Evolutionary conservation across 257 asterid species (phyloP).

Genomic region (Eucommia ulmoides): DNA sequence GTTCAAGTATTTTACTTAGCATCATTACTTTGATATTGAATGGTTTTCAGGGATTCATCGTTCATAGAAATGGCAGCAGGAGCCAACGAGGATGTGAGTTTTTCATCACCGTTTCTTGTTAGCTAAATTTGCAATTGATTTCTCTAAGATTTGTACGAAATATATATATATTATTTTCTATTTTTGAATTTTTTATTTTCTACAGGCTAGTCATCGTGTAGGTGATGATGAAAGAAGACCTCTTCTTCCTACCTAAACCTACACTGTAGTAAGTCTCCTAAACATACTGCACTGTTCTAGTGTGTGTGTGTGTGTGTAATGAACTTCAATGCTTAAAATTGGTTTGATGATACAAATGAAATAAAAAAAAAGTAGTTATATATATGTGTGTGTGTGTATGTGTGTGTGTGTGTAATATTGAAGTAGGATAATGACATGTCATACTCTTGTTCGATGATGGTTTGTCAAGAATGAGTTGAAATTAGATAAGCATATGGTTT

Average conservation of each 20-base stretch:
- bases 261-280: background rate
- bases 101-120: background rate
- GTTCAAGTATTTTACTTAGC: background rate
- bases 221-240: constrained; percentile 63
- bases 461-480: too few species aligned
- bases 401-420: too few species aligned
- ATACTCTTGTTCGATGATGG: too few species aligned
- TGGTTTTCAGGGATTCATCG: constrained; percentile 43
- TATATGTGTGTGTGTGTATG: too few species aligned
- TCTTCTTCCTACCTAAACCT: constrained; percentile 46
- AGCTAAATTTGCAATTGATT: background rate
- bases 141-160: background rate
- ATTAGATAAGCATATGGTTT: too few species aligned
- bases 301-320: too few species aligned
- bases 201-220: constrained; percentile 64
- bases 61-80: constrained; percentile 84
- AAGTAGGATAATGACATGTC: too few species aligned
- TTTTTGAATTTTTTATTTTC: constrained; percentile 13
- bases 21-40: background rate
- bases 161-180: constrained; percentile 3
- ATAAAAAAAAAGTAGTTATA: too few species aligned
- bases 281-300: too few species aligned
- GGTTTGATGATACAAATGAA: too few species aligned
- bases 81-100: constrained; percentile 63
- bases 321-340: too few species aligned